Evolutionary conservation across 805 yeast genomes (phyloP), one percentile per base, ranked within the genome.

Genomic region (Sporopachydermia lactativora): DNA sequence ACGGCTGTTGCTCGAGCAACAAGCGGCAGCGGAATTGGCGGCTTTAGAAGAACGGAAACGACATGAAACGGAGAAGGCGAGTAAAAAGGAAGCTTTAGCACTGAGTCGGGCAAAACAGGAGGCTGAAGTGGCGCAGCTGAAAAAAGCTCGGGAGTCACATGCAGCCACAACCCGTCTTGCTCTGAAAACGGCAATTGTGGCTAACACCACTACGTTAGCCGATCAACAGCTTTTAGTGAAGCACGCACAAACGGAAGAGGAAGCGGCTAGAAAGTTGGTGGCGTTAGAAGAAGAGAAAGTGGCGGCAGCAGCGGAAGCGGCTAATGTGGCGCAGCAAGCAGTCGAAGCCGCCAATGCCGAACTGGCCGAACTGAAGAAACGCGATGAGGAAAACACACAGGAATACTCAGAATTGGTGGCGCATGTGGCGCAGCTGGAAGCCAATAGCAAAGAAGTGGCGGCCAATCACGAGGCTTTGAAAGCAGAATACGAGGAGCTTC

Each of bases 181-280:
- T 24, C n/a, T 24, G n/a, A 8, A 24, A n/a, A 24, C 8, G 8
- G 31, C 31, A 8, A 24, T 24, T 24, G 31, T 24, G 31, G 31
- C 31, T n/a, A 24, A 24, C n/a, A 8, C 8, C 8, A 24, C 31
- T 24, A n/a, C n/a, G 8, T 24, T 24, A n/a, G 31, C 31, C n/a
- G 31, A 24, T 24, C 31, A 24, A n/a, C 31, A 24, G 31, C 31
- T 24, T 24, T 24, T 24, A n/a, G 31, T 24, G 8, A 24, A 24
- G 31, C 31, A 24, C n/a, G 31, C 31, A 8, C 31, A 24, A n/a
- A n/a, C 31, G n/a, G 31, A 24, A n/a, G 31, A 24, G n/a, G 31
- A 24, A 24, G 13, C 8, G 8, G 31, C 31, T n/a, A 8, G 31
- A 8, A 8, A 8, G n/a, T n/a, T 24, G 8, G n/a, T 24, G 8